Conservation (phyloP, 1,284 basidiomycete genomes). For the Grifola frondosa region DNA sequence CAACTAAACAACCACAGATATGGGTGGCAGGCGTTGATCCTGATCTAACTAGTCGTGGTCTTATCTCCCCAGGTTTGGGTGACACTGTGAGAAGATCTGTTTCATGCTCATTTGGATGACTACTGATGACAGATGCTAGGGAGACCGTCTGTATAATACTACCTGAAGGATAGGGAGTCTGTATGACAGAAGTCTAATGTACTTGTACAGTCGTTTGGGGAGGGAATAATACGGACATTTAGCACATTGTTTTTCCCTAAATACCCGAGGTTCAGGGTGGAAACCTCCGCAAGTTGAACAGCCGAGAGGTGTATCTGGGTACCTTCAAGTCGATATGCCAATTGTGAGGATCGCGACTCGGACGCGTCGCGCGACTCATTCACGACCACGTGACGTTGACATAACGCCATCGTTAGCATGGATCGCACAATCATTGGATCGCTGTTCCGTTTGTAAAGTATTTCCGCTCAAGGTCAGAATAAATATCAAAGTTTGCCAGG, state of each 20-base stretch:
- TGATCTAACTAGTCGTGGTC: slow-evolving; percentile 67
- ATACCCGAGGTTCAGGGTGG: neutral
- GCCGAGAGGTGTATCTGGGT: neutral
- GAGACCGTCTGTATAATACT: slow-evolving; percentile 38
- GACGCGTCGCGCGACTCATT: slow-evolving; percentile 5
- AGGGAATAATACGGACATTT: neutral
- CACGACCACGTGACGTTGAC: slow-evolving; percentile 17
- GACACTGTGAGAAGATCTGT: slow-evolving; percentile 59
- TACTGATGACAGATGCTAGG: slow-evolving; percentile 21
- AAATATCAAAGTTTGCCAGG: slow-evolving; percentile 7
- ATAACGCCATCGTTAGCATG: slow-evolving; percentile 23
- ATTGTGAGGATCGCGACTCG: slow-evolving; percentile 6
- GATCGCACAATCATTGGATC: slow-evolving; percentile 14
- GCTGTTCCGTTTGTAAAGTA: slow-evolving; percentile 1
- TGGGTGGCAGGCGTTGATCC: slow-evolving; percentile 84
- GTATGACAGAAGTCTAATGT: slow-evolving; percentile 1
- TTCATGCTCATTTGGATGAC: neutral
- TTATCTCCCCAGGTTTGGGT: slow-evolving; percentile 86
- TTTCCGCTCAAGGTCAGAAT: slow-evolving; percentile 8
- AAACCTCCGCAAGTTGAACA: neutral
- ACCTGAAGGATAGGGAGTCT: slow-evolving; percentile 23
- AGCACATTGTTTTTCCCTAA: neutral
- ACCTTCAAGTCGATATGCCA: neutral
- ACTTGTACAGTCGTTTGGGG: neutral
- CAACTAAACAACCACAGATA: slow-evolving; percentile 49